These are phyloP conservation scores for Colletotrichum viniferum DNA, from an alignment of 2,329 filamentous ascomycete genomes.

Conservation along the genomic window DNA sequence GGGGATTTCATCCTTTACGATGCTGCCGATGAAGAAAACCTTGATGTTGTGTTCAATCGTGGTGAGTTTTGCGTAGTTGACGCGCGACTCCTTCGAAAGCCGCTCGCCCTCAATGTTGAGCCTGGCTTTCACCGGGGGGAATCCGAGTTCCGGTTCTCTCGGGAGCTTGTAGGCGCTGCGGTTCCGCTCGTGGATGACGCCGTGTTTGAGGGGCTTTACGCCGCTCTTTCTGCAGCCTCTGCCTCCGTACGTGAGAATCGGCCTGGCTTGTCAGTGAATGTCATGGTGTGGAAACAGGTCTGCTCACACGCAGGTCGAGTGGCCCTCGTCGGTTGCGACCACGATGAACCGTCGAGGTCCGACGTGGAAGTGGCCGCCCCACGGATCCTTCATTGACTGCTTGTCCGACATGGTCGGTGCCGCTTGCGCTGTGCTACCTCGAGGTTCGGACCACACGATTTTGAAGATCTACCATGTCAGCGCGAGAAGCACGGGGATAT, in stretches of 20 bases:
- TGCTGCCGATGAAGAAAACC: constrained; percentile 60
- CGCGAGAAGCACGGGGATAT: not conserved
- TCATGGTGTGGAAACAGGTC: not conserved
- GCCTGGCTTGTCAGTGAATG: constrained; percentile 38
- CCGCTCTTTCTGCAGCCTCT: constrained; percentile 58
- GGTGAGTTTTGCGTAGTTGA: constrained; percentile 62
- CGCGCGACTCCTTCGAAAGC: constrained; percentile 54
- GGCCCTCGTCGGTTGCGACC: constrained; percentile 53
- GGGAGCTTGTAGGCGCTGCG: constrained; percentile 34
- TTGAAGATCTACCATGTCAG: constrained; percentile 53
- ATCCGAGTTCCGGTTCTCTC: constrained; percentile 53
- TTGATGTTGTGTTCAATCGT: constrained; percentile 63
- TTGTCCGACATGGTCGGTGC: constrained; percentile 29
- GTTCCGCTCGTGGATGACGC: constrained; percentile 49
- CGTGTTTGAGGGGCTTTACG: constrained; percentile 56
- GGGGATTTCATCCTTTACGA: constrained; percentile 43
- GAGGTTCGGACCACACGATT: constrained; percentile 58
- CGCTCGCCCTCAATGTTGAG: constrained; percentile 48
- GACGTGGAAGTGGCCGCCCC: constrained; percentile 46
- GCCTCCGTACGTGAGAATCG: constrained; percentile 60
- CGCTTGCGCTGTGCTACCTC: constrained; percentile 37
- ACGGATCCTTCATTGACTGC: constrained; percentile 36
- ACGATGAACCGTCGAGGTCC: constrained; percentile 61
- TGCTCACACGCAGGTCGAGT: constrained; percentile 61
- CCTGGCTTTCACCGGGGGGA: constrained; percentile 47